Conservation (phyloP, 495 filamentous ascomycete genomes). For the Daldinia grandis region DNA sequence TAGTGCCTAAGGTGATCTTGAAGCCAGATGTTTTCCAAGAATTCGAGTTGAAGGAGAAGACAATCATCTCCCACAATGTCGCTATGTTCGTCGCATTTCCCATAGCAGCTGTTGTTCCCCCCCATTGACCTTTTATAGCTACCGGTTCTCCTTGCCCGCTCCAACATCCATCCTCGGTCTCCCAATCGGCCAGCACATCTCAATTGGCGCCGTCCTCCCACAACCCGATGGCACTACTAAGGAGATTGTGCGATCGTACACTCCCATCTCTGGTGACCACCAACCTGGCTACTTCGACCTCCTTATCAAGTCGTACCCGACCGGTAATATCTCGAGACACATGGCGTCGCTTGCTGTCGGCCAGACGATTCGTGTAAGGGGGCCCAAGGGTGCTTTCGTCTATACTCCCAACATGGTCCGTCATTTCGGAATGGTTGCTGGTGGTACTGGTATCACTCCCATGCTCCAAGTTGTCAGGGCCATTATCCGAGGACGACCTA, state of each 20-base stretch:
- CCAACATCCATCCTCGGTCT: conserved; percentile 86
- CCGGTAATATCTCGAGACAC: conserved; percentile 94
- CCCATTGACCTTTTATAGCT: conserved; percentile 57
- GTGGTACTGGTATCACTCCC: conserved; percentile 96
- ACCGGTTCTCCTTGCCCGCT: conserved; percentile 86
- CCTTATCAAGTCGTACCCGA: conserved; percentile 95
- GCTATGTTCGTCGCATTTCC: conserved; percentile 68
- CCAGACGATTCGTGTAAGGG: conserved; percentile 85
- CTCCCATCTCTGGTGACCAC: conserved; percentile 91
- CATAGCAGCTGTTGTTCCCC: neutral
- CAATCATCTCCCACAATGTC: conserved; percentile 93
- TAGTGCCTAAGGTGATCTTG: conserved; percentile 80
- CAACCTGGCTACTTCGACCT: conserved; percentile 95
- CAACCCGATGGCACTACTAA: conserved; percentile 74
- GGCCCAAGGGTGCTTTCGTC: conserved; percentile 96
- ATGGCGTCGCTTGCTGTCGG: conserved; percentile 83
- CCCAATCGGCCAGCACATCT: conserved; percentile 98
- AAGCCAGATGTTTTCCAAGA: conserved; percentile 88
- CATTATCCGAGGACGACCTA: conserved; percentile 81
- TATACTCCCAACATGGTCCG: conserved; percentile 95
- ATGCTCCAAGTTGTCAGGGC: conserved; percentile 96
- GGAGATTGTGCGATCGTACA: conserved; percentile 95
- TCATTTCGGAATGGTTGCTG: conserved; percentile 96
- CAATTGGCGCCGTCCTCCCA: conserved; percentile 78
- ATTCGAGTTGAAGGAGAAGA: conserved; percentile 90